Evolutionary conservation across 23 red algal genomes (phyloP).

Genomic region (Gracilaria domingensis): DNA sequence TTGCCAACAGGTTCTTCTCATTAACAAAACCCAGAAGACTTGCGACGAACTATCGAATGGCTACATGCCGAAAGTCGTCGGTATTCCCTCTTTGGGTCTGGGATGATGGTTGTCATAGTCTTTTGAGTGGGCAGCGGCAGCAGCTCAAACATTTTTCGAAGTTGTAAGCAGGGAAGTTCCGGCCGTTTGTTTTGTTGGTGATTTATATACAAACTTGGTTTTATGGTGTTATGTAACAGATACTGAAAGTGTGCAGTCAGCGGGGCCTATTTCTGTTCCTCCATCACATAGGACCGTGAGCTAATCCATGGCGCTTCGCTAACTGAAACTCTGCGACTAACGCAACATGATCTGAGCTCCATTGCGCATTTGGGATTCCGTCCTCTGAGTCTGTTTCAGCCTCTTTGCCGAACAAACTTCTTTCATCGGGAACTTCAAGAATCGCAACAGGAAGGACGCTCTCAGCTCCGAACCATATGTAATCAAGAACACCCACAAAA

Average conservation of each 20-base stretch:
- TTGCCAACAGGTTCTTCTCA: conserved; percentile 57
- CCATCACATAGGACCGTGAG: conserved; percentile 54
- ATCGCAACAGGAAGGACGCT: conserved; percentile 70
- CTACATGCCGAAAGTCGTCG: conserved; percentile 40
- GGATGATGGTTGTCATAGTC: background rate
- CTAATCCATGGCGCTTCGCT: conserved; percentile 48
- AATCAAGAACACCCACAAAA: conserved; percentile 95
- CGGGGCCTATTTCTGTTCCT: background rate
- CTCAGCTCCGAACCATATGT: conserved; percentile 85
- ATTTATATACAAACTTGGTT: conserved; percentile 38
- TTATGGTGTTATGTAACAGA: conserved; percentile 26
- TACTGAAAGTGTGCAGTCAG: conserved; percentile 16
- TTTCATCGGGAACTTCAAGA: conserved; percentile 82
- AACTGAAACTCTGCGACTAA: conserved; percentile 70
- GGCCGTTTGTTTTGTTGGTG: background rate
- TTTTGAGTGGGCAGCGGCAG: background rate
- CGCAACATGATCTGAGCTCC: conserved; percentile 76
- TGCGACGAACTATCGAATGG: conserved; percentile 64
- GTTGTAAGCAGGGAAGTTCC: background rate
- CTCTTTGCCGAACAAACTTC: conserved; percentile 57
- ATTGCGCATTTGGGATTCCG: conserved; percentile 78
- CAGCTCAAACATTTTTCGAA: background rate
- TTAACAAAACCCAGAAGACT: conserved; percentile 25
- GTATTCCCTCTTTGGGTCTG: conserved; percentile 34
- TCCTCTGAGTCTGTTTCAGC: conserved; percentile 54